A percentile compares a stretch with the other conserved stretches of the same genome.
These are phyloP conservation scores for Pinus taeda DNA, from an alignment of 75 land plant genomes.

Conservation along the genomic window DNA sequence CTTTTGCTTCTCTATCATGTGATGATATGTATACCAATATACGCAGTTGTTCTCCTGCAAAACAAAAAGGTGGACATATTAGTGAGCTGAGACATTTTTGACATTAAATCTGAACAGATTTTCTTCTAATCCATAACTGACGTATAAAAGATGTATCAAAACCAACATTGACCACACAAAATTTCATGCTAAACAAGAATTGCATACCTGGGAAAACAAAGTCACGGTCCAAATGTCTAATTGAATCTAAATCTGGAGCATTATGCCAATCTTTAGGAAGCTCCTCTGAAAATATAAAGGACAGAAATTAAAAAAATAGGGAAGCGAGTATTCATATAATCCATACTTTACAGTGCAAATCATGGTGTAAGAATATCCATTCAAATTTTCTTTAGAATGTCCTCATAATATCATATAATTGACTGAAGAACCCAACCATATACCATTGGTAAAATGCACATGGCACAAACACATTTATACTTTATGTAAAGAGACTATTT, in stretches of 20 bases:
- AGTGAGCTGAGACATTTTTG: not conserved
- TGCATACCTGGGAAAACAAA: slow-evolving; percentile 89
- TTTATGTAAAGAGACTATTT: not conserved
- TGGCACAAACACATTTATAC: not conserved
- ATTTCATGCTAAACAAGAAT: not conserved
- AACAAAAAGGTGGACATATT: not conserved
- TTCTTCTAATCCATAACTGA: slow-evolving; percentile 4
- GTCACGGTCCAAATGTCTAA: slow-evolving; percentile 67
- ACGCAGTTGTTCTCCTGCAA: slow-evolving; percentile 84
- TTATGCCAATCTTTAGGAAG: slow-evolving; percentile 69
- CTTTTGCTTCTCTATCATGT: slow-evolving; percentile 50
- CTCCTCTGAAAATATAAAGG: slow-evolving; percentile 42
- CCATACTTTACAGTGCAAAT: no score
- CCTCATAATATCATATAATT: no score
- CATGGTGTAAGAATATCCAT: not conserved
- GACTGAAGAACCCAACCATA: not conserved
- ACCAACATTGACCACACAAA: slow-evolving; percentile 1
- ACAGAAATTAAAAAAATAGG: not conserved
- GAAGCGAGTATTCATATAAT: not conserved
- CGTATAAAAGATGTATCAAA: not conserved
- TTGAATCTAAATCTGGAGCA: slow-evolving; percentile 49
- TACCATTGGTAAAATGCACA: not conserved
- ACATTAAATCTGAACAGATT: not conserved
- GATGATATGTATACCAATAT: slow-evolving; percentile 78
- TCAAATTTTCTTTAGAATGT: not conserved